Conservation (phyloP, 176 grass and related monocot species). For the Hordeum vulgare region MorexV3_pseudomolecules_assembly NC_058520.1:401732946-401733445, state of each 20-base stretch:
- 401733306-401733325: neutral
- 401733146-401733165: too few relatives aligned
- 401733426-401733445: constrained; percentile 10
- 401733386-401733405: neutral
- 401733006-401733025: neutral
- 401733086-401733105: too few relatives aligned
- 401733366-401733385: neutral
- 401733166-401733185: too few relatives aligned
- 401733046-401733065: neutral
- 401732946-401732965: neutral
- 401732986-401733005: neutral
- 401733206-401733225: constrained; percentile 11
- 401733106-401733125: too few relatives aligned
- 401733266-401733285: neutral
- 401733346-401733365: constrained; percentile 28
- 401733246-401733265: constrained; percentile 5
- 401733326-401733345: neutral
- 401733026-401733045: neutral
- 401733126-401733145: too few relatives aligned
- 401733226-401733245: neutral
- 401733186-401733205: neutral
- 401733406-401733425: neutral
- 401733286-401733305: neutral
- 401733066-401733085: too few relatives aligned
- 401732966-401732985: neutral